phyloP scores from a whole-genome alignment of 345 rosid genomes.

The Rhizophora apiculata region DNA sequence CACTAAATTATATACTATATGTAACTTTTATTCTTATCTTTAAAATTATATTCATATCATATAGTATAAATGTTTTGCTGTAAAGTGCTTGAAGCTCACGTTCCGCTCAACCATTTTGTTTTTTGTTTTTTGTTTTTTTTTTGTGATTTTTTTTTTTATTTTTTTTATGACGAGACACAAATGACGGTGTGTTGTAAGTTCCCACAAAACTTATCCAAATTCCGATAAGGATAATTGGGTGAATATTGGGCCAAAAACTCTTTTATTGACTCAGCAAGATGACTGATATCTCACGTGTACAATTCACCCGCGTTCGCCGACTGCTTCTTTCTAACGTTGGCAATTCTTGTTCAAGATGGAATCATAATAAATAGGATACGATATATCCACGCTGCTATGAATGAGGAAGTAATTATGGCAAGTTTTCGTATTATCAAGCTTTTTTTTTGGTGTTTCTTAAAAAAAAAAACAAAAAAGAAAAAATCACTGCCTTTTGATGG shows the following conservation, averaged over 20 bases:
- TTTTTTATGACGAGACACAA: neutral
- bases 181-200: neutral
- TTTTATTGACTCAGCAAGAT: slow-evolving; percentile 15
- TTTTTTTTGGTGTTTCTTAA: too few species aligned
- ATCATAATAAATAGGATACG: too few species aligned
- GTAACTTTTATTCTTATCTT: too few species aligned
- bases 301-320: neutral
- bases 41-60: neutral
- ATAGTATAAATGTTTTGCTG: slow-evolving; percentile 7
- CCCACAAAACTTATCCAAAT: slow-evolving; percentile 33
- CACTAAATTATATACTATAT: too few species aligned
- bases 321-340: neutral
- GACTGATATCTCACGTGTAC: slow-evolving; percentile 29
- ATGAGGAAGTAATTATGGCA: too few species aligned
- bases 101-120: slow-evolving; percentile 1
- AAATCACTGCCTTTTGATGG: neutral
- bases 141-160: too few species aligned
- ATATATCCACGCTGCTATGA: too few species aligned
- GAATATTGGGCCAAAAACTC: neutral
- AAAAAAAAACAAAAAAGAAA: neutral
- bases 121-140: neutral
- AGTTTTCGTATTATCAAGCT: too few species aligned
- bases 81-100: slow-evolving; percentile 32
- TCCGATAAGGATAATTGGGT: slow-evolving; percentile 30
- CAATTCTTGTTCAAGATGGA: too few species aligned